Conservation (phyloP, 768 basidiomycete species). For the Thelephora ganbajun region DNA sequence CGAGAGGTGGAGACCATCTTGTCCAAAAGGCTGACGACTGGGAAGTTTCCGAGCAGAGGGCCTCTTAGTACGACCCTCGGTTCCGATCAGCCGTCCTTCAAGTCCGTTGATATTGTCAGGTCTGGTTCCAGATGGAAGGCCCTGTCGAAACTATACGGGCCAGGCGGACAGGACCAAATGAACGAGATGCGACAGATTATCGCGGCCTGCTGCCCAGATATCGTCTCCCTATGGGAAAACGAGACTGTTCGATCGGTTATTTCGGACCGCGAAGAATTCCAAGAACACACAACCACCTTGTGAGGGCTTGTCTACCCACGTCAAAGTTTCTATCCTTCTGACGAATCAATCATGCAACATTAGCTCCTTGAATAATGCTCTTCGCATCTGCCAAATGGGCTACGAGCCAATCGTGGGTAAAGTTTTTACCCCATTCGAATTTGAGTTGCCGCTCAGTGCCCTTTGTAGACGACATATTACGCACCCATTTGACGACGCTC, state of each 20-base stretch:
- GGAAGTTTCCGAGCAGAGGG: constrained; percentile 9
- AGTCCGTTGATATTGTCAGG: constrained; percentile 32
- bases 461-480: constrained; percentile 42
- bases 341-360: not conserved
- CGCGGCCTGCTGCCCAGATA: constrained; percentile 39
- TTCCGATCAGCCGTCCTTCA: constrained; percentile 11
- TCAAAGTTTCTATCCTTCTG: constrained; percentile 15
- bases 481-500: constrained; percentile 46
- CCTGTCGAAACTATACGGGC: constrained; percentile 21
- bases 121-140: constrained; percentile 35
- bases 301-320: constrained; percentile 52
- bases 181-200: constrained; percentile 31
- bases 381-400: constrained; percentile 32
- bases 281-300: constrained; percentile 23
- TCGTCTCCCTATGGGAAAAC: constrained; percentile 39
- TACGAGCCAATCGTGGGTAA: constrained; percentile 41
- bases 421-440: constrained; percentile 7
- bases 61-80: constrained; percentile 6
- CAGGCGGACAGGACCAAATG: constrained; percentile 20
- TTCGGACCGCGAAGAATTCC: constrained; percentile 13
- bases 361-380: constrained; percentile 46
- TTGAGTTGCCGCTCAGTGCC: not conserved
- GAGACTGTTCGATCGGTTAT: constrained; percentile 28
- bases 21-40: constrained; percentile 26
- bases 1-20: constrained; percentile 41